Evolutionary conservation across 1,284 basidiomycete species (phyloP), one percentile per base, ranked within the genome.

Genomic region (Leccinum pachyderme): DNA sequence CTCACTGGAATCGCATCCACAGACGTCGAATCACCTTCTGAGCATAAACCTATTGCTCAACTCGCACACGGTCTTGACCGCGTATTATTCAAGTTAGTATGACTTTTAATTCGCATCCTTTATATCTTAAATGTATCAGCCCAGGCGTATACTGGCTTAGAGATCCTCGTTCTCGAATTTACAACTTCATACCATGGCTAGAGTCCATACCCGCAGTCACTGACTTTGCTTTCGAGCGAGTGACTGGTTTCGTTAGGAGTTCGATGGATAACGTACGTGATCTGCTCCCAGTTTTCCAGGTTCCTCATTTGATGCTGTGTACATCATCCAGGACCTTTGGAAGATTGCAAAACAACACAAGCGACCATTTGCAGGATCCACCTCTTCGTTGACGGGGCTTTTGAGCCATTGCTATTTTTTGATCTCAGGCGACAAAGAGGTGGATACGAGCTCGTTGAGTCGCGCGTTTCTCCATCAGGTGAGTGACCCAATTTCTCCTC

Each of bases 81-180:
- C 12, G 90, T 93, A 1, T 74, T 96, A 22, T 94, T 94, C 78
- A 93, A 90, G 91, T 91, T 64, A 44, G 81, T 75, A 8, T 13
- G n/a, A 37, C 3, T 8, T 46, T n/a, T 15, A 4, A 7, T 29
- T 45, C 11, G 25, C 6, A 45, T 45, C 43, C 25, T n/a, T 7
- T 11, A 13, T 45, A 25, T n/a, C 25, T 27, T 5, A 45, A 45
- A 13, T 41, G 25, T 9, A 55, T 43, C 50, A 95, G 92, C 62
- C 91, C 92, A 3, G 94, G 94, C n/a, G 88, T 97, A 0, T 91
- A 96, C 66, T 93, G 91, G 86, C 72, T 98, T 2, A 84, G 86
- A 63, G 95, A 99, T 65, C 90, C 92, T 1, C 81, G 92, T 8
- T 91, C 93, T 0, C 81, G 84, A 6, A 88, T 93, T 7, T 96